phyloP scores from a whole-genome alignment of 805 yeast genomes.

The Nakazawaea wyomingensis region DNA sequence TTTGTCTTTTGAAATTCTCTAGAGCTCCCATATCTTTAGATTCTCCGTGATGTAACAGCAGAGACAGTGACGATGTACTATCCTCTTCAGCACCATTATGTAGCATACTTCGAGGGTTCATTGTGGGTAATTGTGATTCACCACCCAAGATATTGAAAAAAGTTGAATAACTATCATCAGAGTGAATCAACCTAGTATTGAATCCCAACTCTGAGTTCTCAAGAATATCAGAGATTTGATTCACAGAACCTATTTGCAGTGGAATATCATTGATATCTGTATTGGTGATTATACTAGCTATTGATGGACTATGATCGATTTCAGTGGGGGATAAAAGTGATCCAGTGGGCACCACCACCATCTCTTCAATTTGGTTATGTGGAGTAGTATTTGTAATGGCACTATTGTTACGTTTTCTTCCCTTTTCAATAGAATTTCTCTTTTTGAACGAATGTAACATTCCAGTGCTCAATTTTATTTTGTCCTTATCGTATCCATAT shows the following conservation, averaged over 20 bases:
- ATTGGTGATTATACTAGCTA: neutral
- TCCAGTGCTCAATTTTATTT: conserved; percentile 26
- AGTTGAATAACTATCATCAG: conserved; percentile 24
- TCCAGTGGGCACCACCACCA: neutral
- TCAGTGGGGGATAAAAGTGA: neutral
- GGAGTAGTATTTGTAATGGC: neutral
- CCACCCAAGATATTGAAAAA: conserved; percentile 15
- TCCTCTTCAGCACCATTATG: neutral
- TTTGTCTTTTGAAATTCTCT: neutral
- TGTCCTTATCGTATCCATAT: conserved; percentile 19
- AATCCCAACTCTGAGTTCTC: conserved; percentile 24
- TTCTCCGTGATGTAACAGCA: neutral
- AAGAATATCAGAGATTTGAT: neutral
- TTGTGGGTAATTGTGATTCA: neutral
- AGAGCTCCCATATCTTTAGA: neutral
- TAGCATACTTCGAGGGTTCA: neutral
- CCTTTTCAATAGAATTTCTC: conserved; percentile 22
- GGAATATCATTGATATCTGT: conserved; percentile 2
- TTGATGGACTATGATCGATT: neutral
- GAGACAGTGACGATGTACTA: no score
- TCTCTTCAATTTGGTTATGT: neutral
- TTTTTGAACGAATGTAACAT: conserved; percentile 30
- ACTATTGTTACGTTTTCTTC: conserved; percentile 12
- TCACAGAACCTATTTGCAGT: neutral
- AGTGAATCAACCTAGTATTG: conserved; percentile 30